A percentile compares a stretch with the other conserved stretches of the same genome.
Conservation (phyloP, 129 eudicot species). For the Flaveria robusta region DNA sequence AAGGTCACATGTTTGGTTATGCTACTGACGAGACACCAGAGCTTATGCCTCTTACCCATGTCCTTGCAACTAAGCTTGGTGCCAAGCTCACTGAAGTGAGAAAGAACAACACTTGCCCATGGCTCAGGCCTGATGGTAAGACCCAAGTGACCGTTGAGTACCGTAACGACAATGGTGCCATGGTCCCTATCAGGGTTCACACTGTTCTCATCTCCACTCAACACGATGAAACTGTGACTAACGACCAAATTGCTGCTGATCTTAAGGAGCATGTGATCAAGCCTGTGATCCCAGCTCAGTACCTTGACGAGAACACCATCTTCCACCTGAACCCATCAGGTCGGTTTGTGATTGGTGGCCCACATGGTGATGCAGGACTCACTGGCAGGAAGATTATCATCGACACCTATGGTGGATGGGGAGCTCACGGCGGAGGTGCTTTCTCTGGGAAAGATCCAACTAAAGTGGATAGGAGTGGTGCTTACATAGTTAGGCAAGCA, state of each 20-base stretch:
- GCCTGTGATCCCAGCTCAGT: slow-evolving; percentile 50
- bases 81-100: slow-evolving; percentile 54
- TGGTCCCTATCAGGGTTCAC: slow-evolving; percentile 51
- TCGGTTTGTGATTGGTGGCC: slow-evolving; percentile 47
- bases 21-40: slow-evolving; percentile 77
- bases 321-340: slow-evolving; percentile 52
- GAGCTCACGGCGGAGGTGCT: slow-evolving; percentile 56
- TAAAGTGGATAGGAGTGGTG: slow-evolving; percentile 57
- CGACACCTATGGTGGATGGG: slow-evolving; percentile 85
- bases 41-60: slow-evolving; percentile 71
- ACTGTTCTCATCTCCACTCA: slow-evolving; percentile 49
- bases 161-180: slow-evolving; percentile 47
- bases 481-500: slow-evolving; percentile 51
- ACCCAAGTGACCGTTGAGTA: slow-evolving; percentile 50
- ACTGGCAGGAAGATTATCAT: slow-evolving; percentile 75
- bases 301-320: slow-evolving; percentile 50
- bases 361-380: slow-evolving; percentile 73
- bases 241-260: slow-evolving; percentile 52
- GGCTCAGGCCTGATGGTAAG: slow-evolving; percentile 51
- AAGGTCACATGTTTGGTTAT: slow-evolving; percentile 79
- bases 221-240: slow-evolving; percentile 45
- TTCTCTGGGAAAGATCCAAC: slow-evolving; percentile 61
- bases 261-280: slow-evolving; percentile 61
- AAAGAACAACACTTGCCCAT: slow-evolving; percentile 49
- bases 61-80: slow-evolving; percentile 74